Evolutionary conservation across 441 rosid genomes (phyloP), one percentile per base, ranked within the genome.

Genomic region (Corymbia citriodora): DNA sequence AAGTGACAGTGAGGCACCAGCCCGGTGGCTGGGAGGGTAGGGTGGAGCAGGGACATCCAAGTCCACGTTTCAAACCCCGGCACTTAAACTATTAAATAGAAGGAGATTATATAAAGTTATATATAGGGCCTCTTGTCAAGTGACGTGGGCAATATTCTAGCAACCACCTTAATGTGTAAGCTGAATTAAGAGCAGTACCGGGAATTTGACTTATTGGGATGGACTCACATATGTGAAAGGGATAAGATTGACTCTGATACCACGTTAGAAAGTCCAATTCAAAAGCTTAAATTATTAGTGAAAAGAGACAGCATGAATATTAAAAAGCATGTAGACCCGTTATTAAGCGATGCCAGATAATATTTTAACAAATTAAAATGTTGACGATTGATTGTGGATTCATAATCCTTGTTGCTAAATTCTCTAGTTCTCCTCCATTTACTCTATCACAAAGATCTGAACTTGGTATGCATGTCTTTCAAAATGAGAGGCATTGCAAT

Each of bases 61-160:
- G 9, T 65, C 10, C 0, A 1, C 10, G 40, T 5, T n/a, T 65
- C 36, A 65, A 65, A 65, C 4, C 36, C 40, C 0, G 2, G 40
- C 21, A 65, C 65, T 59, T 0, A 25, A 25, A 59, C 7, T 59
- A 59, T 59, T 59, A 25, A 29, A 59, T 59, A 13, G 14, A 59
- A 29, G 63, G 14, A 59, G 65, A 10, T 1, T n/a, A 5, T 25
- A 59, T 27, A 59, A 25, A 0, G 9, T 9, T 36, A n/a, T 68
- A 68, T 16, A 8, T 16, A 25, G 3, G 23, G 31, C 36, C 3
- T 31, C 16, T 68, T 68, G 21, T 68, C 40, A 31, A 68, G 9
- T 0, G 0, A 8, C 15, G 6, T 0, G 23, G 21, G 16, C 6
- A n/a, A 31, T 68, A 8, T 15, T 31, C 4, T 9, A 33, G 33